phyloP scores from a whole-genome alignment of 2,329 filamentous ascomycete species.

The Ambrosiella xylebori region DNA sequence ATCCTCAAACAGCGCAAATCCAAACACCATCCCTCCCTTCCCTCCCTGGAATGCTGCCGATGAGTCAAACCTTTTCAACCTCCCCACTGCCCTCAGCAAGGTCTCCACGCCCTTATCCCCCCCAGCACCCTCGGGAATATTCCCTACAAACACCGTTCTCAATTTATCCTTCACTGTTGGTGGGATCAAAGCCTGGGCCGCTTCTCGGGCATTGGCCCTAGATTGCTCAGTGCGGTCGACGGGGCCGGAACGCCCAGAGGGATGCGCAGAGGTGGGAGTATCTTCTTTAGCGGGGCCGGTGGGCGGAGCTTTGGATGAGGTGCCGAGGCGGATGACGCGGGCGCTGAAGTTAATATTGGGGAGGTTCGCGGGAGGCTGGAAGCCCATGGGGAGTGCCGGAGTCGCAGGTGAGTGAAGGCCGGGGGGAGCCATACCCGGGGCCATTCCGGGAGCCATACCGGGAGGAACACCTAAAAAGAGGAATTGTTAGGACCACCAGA shows the following conservation, averaged over 20 bases:
- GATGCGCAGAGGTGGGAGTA: slow-evolving; percentile 18
- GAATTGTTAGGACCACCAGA: background rate
- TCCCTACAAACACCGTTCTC: slow-evolving; percentile 76
- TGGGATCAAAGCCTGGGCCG: slow-evolving; percentile 55
- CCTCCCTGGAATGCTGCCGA: slow-evolving; percentile 34
- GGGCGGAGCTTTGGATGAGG: slow-evolving; percentile 44
- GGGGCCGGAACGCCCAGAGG: background rate
- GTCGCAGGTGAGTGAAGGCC: slow-evolving; percentile 69
- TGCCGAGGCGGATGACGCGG: slow-evolving; percentile 84
- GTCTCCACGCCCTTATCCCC: slow-evolving; percentile 65
- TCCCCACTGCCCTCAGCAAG: slow-evolving; percentile 60
- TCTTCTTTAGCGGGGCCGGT: slow-evolving; percentile 28
- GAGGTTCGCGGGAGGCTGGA: slow-evolving; percentile 79
- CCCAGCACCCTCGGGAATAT: slow-evolving; percentile 57
- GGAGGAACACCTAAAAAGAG: slow-evolving; percentile 47
- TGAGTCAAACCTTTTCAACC: slow-evolving; percentile 70
- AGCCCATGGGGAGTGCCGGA: slow-evolving; percentile 62
- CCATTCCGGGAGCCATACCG: slow-evolving; percentile 48
- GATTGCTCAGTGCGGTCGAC: slow-evolving; percentile 46
- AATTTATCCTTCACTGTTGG: slow-evolving; percentile 82
- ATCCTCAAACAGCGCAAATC: slow-evolving; percentile 91
- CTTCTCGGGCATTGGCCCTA: slow-evolving; percentile 48
- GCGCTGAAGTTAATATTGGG: slow-evolving; percentile 98
- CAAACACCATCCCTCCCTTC: slow-evolving; percentile 70
- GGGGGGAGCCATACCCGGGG: slow-evolving; percentile 63